Evolutionary conservation across 2,329 filamentous ascomycete species (phyloP).

Genomic region (Trichoderma atroviride): DNA sequence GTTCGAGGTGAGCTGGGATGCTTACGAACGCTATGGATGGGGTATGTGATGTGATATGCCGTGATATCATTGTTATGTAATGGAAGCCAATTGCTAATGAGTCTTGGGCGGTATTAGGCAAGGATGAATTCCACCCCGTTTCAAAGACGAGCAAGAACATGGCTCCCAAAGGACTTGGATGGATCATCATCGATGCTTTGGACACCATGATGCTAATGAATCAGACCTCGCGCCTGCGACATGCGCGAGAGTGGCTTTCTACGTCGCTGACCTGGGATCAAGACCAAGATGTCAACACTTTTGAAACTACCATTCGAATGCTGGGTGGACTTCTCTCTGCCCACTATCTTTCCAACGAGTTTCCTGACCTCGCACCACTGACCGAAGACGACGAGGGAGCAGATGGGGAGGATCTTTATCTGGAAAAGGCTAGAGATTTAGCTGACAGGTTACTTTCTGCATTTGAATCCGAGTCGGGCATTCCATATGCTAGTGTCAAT

Average conservation of each 20-base stretch:
- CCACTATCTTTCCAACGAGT: constrained; percentile 87
- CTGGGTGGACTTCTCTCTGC: constrained; percentile 89
- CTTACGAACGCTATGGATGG: constrained; percentile 92
- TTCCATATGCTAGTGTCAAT: constrained; percentile 91
- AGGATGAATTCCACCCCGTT: constrained; percentile 84
- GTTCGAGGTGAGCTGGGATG: constrained; percentile 89
- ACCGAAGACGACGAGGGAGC: constrained; percentile 70
- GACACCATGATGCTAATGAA: constrained; percentile 99
- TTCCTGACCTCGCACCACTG: constrained; percentile 76
- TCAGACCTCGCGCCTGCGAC: constrained; percentile 78
- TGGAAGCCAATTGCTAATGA: neutral
- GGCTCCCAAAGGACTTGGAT: constrained; percentile 86
- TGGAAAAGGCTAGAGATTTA: constrained; percentile 93
- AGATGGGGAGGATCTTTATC: constrained; percentile 84
- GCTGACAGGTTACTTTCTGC: constrained; percentile 85
- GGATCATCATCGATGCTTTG: constrained; percentile 96
- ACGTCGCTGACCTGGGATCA: constrained; percentile 83
- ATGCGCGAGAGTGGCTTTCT: constrained; percentile 87
- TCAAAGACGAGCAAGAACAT: constrained; percentile 80
- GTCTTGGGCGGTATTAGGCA: constrained; percentile 50
- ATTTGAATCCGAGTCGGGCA: constrained; percentile 82
- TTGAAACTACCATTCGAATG: constrained; percentile 98
- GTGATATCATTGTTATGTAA: neutral
- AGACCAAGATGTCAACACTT: constrained; percentile 94
- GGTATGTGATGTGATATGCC: constrained; percentile 57